Evolutionary conservation across 805 yeast genomes (phyloP).

Genomic region (Monosporozyma servazzii): DNA sequence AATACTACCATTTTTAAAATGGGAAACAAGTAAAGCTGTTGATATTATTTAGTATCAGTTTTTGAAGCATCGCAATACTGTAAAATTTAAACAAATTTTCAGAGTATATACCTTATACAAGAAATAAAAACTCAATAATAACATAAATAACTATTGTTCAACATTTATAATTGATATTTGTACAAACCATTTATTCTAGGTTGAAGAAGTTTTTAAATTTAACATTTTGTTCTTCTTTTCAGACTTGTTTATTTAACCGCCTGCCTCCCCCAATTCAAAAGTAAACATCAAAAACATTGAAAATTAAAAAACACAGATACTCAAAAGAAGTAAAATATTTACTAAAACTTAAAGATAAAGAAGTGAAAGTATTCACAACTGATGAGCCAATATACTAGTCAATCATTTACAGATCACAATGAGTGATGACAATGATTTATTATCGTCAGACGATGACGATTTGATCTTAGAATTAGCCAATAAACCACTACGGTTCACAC

Average conservation of each 20-base stretch:
- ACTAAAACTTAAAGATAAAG: neutral
- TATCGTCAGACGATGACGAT: constrained; percentile 31
- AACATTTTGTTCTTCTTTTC: neutral
- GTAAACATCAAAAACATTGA: neutral
- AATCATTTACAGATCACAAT: neutral
- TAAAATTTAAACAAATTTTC: too few species aligned
- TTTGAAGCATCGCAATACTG: too few species aligned
- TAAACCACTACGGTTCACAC: constrained; percentile 27
- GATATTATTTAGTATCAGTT: too few species aligned
- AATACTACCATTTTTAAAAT: too few species aligned
- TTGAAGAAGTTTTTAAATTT: neutral
- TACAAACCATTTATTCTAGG: too few species aligned
- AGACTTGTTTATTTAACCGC: neutral
- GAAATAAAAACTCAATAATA: too few species aligned
- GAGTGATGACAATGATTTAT: neutral
- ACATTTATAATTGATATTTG: too few species aligned
- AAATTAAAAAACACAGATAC: neutral
- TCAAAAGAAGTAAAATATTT: neutral
- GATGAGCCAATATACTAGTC: neutral
- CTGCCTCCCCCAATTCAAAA: neutral
- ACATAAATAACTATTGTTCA: too few species aligned
- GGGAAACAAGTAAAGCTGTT: too few species aligned
- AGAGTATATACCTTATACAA: too few species aligned
- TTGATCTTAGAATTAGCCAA: constrained; percentile 40
- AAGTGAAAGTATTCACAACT: neutral